Evolutionary conservation across 2,329 filamentous ascomycete species (phyloP), one percentile per base, ranked within the genome.

Genomic region (Geosmithia putterillii): DNA sequence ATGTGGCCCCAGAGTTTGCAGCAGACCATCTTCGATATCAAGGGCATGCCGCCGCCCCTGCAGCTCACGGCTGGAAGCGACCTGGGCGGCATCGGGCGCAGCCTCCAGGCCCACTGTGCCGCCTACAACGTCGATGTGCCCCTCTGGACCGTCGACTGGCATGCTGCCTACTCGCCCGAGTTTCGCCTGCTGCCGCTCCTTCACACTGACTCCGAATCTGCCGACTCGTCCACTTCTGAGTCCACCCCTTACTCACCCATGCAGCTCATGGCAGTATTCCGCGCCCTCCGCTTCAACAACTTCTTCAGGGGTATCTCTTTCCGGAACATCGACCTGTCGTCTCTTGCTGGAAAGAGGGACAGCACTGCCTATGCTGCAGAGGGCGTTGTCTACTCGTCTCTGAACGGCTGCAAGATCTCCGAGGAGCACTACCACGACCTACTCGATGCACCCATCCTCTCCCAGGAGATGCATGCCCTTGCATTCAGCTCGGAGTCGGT

Each of bases 301-400:
- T 77, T 71, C 50, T 77, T 78, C 57, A 73, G 70, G 45, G 70
- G 72, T 1, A 55, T 78, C n/a, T 76, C 71, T 2, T 74, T 78
- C 47, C 56, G 61, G 9, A 65, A 71, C 42, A 63, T 77, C 14
- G 69, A 76, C 48, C 59, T 78, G 18, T 66, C 65, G 2, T 51
- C 59, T 7, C 51, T 65, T 12, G 54, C 53, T 23, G 57, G 57
- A 34, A 61, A 55, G 40, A 62, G 62, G 40, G 74, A 77, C 46
- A 63, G 64, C 38, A 53, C 60, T 2, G 58, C 62, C 5, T 64
- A 68, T 34, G 28, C n/a, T n/a, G 64, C 63, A 18, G 65, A 70
- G 46, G 63, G 64, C 20, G 64, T 74, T 9, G 69, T 69, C 4
- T 72, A 71, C 49, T 62, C 73, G 35, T 76, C 68, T 36, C 62